Conservation (phyloP, 106 monocot species). For the Acorus gramineus region DNA sequence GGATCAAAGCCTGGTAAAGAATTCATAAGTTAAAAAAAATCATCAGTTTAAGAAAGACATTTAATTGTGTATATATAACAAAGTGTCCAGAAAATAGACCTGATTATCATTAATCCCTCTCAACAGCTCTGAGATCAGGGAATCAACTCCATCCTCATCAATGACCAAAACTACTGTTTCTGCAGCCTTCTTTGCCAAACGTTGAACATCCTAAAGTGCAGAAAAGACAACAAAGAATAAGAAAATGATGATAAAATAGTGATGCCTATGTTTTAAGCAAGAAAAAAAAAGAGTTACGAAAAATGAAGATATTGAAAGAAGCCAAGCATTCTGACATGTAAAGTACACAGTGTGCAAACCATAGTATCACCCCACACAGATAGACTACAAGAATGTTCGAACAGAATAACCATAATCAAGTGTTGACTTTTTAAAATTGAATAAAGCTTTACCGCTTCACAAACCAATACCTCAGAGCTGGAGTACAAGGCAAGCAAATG, state of each 20-base stretch:
- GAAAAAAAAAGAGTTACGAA: no score
- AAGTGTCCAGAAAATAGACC: constrained; percentile 24
- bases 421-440: no score
- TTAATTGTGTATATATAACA: not conserved
- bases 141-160: constrained; percentile 76
- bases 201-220: constrained; percentile 53
- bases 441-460: no score
- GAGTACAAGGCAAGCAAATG: no score
- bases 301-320: no score
- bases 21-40: not conserved
- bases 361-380: no score
- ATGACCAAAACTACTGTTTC: constrained; percentile 88
- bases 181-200: constrained; percentile 82
- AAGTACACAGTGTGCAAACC: no score
- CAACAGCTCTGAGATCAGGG: constrained; percentile 66
- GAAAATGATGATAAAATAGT: not conserved
- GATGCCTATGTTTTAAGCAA: no score
- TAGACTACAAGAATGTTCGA: no score
- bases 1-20: constrained; percentile 53
- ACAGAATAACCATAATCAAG: no score
- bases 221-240: not conserved
- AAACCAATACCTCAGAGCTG: no score
- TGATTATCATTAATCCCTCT: constrained; percentile 66
- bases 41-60: not conserved
- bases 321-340: no score